Conservation (phyloP, 108 stramenopile species). For the Skeletonema potamos region DNA sequence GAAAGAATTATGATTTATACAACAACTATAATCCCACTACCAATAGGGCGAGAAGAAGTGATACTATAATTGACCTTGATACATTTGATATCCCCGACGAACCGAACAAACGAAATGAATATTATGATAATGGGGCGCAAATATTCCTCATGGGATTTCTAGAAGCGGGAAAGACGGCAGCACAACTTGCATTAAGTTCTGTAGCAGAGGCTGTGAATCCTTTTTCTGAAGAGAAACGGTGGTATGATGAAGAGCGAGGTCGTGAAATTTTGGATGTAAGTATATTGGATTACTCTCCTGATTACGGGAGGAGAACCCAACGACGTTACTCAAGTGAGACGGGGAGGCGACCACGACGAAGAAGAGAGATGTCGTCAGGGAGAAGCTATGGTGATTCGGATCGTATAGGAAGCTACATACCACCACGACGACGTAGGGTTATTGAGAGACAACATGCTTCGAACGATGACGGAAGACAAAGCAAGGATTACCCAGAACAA, state of each 20-base stretch:
- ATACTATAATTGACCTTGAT: constrained; percentile 12
- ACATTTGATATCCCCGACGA: background rate
- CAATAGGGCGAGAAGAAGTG: background rate
- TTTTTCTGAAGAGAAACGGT: constrained; percentile 4
- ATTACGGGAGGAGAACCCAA: background rate
- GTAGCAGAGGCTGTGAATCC: constrained; percentile 1
- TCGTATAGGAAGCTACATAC: background rate
- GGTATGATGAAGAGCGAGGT: constrained; percentile 24
- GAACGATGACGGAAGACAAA: background rate
- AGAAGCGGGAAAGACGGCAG: constrained; percentile 39
- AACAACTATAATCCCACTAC: background rate
- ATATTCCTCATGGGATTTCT: constrained; percentile 45
- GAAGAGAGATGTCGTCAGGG: background rate
- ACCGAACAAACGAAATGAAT: background rate
- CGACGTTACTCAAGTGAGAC: background rate
- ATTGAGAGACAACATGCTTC: background rate
- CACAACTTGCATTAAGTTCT: constrained; percentile 18
- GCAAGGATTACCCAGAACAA: background rate
- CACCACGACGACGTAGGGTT: background rate
- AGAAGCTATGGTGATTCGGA: background rate
- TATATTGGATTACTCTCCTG: constrained; percentile 15
- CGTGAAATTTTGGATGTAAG: constrained; percentile 10
- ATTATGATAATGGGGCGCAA: constrained; percentile 40
- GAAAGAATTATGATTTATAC: constrained; percentile 18
- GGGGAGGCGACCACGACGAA: background rate